Evolutionary conservation across 805 yeast genomes (phyloP), one percentile per base, ranked within the genome.

Genomic region (Candida lessepsii): DNA sequence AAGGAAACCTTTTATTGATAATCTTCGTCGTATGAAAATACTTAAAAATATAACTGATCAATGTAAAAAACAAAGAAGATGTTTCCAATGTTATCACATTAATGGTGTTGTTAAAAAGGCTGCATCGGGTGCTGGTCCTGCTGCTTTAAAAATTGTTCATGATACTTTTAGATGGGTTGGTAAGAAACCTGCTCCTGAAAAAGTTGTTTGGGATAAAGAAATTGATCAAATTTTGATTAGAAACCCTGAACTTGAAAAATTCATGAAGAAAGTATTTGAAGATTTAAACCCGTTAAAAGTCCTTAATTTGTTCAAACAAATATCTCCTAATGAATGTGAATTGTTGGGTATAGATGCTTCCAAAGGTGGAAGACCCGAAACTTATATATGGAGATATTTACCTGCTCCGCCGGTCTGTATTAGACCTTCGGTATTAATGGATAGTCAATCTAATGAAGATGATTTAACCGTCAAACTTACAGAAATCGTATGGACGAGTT

Each of bases 381-480:
- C 85, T 75, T 93, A 90, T 60, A 79, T 93, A 28, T 93, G 99
- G 99, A 78, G 96, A 57, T 93, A 90, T 58, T 74, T 93, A 40
- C 99, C 99, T 0, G 98, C 98, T 0, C 99, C 99, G 1, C 99
- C 99, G 0, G 97, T 95, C 14, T 93, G 99, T 73, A 93, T 93
- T 41, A 79, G 99, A 50, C 99, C 99, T 3, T 90, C 98, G 4
- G 98, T 93, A 21, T 73, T 81, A 70, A 88, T 87, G 90, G 89
- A 86, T 58, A 80, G 85, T 18, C 93, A 95, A 23, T 83, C 95
- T 14, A 93, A 93, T 63, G 99, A 93, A 67, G 99, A 93, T 65
- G 99, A 95, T 65, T 70, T 93, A 49, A 93, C 99, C 0, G 96
- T 90, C 23, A 93, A 93, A 58, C 70, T 93, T 43, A 88, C 98